Conservation (phyloP, 176 grass and related monocot species). For the Juncus effusus region DNA sequence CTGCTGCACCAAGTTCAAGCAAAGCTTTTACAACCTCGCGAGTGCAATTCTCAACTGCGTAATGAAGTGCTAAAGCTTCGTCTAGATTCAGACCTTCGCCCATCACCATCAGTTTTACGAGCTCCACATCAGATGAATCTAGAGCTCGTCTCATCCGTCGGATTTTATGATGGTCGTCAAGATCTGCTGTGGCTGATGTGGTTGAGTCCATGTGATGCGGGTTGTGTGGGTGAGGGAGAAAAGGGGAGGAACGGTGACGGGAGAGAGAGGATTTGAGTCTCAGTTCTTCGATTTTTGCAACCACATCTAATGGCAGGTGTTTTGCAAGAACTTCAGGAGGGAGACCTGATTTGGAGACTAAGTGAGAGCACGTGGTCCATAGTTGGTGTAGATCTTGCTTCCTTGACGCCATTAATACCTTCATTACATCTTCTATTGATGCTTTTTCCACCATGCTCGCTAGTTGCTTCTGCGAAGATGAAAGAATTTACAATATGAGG, state of each 20-base stretch:
- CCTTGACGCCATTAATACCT: slow-evolving; percentile 82
- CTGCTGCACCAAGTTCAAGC: slow-evolving; percentile 89
- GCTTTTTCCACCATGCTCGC: slow-evolving; percentile 95
- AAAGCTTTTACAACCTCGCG: slow-evolving; percentile 95
- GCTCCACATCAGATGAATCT: slow-evolving; percentile 94
- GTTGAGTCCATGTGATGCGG: slow-evolving; percentile 40
- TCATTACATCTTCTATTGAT: slow-evolving; percentile 99
- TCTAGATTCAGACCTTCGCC: slow-evolving; percentile 96
- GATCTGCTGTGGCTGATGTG: slow-evolving; percentile 29
- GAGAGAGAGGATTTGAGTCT: slow-evolving; percentile 76
- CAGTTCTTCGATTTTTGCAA: slow-evolving; percentile 93
- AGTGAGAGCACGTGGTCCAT: slow-evolving; percentile 90
- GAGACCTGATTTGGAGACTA: slow-evolving; percentile 90
- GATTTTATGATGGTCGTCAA: slow-evolving; percentile 94
- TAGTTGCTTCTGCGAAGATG: slow-evolving; percentile 72
- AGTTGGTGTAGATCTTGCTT: slow-evolving; percentile 97
- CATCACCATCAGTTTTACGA: slow-evolving; percentile 99
- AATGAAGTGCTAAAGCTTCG: slow-evolving; percentile 94
- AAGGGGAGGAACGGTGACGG: slow-evolving; percentile 64
- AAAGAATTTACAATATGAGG: not conserved
- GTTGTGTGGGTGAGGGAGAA: slow-evolving; percentile 42
- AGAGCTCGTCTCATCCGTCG: slow-evolving; percentile 97
- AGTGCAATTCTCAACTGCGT: slow-evolving; percentile 96
- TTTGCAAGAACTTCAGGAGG: slow-evolving; percentile 92
- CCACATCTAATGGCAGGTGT: slow-evolving; percentile 83